A percentile compares a stretch with the other conserved stretches of the same genome.
Evolutionary conservation across 164 flowering plant species (phyloP).

Genomic region (Paratinospora sagittata): DNA sequence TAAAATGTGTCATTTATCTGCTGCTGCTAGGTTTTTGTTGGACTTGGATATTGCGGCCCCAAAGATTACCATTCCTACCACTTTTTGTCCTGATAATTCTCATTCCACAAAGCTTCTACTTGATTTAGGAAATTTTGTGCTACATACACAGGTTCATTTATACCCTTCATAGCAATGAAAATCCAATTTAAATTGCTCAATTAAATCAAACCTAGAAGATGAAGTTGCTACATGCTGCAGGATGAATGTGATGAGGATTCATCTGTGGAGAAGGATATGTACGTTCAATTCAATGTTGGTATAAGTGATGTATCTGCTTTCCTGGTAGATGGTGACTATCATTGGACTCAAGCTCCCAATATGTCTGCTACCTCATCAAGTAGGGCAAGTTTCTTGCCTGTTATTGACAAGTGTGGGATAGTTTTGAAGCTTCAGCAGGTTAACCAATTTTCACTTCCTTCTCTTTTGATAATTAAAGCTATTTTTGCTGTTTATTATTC

Average conservation of each 20-base stretch:
- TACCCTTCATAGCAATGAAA: not conserved
- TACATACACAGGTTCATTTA: slow-evolving; percentile 61
- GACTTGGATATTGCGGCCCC: slow-evolving; percentile 99
- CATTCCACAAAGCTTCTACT: slow-evolving; percentile 82
- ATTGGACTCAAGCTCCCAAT: slow-evolving; percentile 45
- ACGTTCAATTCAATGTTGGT: slow-evolving; percentile 76
- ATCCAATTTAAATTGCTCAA: slow-evolving; percentile 6
- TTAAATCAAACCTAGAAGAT: not conserved
- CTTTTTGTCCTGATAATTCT: slow-evolving; percentile 61
- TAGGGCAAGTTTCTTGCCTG: slow-evolving; percentile 51
- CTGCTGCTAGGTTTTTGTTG: slow-evolving; percentile 66
- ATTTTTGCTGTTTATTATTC: not conserved
- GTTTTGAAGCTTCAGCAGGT: slow-evolving; percentile 87
- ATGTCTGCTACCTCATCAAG: slow-evolving; percentile 16
- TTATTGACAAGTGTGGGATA: slow-evolving; percentile 87
- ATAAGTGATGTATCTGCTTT: slow-evolving; percentile 94
- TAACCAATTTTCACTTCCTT: not conserved
- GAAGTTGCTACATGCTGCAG: slow-evolving; percentile 34
- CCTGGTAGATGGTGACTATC: slow-evolving; percentile 86
- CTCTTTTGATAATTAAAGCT: not conserved
- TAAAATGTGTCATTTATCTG: not conserved
- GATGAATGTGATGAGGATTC: slow-evolving; percentile 47
- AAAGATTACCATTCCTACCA: slow-evolving; percentile 87
- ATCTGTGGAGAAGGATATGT: slow-evolving; percentile 49
- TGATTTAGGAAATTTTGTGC: slow-evolving; percentile 81